Evolutionary conservation across 2,329 filamentous ascomycete species (phyloP), one percentile per base, ranked within the genome.

Genomic region (Venturia carpophila): DNA sequence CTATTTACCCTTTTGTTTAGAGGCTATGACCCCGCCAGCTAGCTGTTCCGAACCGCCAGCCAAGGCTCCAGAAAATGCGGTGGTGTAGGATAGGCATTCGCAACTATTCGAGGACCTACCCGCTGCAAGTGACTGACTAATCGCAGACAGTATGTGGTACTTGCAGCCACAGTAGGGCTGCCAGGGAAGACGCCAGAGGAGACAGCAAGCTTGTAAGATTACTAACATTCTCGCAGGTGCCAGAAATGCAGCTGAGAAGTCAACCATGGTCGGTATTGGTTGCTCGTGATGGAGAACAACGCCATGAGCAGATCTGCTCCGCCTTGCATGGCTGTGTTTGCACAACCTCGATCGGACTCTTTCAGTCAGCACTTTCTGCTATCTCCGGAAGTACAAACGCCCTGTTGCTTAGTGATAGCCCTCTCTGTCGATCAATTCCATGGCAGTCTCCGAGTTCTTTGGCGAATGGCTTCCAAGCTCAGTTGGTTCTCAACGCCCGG

Each of bases 61-160:
- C 30, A 34, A 3, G 19, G 19, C 42, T n/a, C 42, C 42, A 19
- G 42, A 6, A 45, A 45, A 45, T 45, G 42, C 47, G 7, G 24
- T 27, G 30, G 30, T 34, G 6, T 34, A 34, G 30, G 30, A 34
- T 34, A 34, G 30, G 30, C 30, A 34, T 3, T 34, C 30, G 6
- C 3, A 34, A 34, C 3, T 3, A 34, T 34, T n/a, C 7, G 15
- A 52, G 47, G 27, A 27, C n/a, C 21, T 27, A 10, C 47, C 21
- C 27, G 47, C 47, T 52, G 47, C 47, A 27, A 24, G 47, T n/a
- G 47, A 52, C 10, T 52, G 47, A 30, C 47, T 52, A 52, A 52
- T 52, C 24, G 21, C 47, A 52, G 21, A 10, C 9, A 52, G 10
- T 52, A 52, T 52, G 47, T 52, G 47, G 27, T 30, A 52, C 21